A percentile compares a stretch with the other conserved stretches of the same genome.
These are phyloP conservation scores for Nemania sp. DNA, from an alignment of 2,329 filamentous ascomycete species.

Conservation along the genomic window DNA sequence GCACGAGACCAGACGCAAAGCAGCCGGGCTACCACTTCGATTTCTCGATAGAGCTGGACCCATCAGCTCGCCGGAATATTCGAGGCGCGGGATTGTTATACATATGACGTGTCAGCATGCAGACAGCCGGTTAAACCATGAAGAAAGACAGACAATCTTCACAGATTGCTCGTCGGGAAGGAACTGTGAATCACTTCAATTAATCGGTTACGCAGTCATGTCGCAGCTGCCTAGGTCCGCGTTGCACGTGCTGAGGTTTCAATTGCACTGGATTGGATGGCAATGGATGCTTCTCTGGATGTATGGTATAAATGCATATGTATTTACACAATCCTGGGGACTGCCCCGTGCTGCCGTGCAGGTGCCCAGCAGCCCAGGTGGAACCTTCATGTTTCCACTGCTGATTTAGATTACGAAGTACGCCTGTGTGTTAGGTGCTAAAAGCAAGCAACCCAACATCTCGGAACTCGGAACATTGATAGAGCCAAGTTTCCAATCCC, in stretches of 20 bases:
- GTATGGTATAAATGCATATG: background rate
- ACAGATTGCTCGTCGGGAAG: no score
- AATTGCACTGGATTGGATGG: no score
- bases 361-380: background rate
- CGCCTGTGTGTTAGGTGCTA: no score
- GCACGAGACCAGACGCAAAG: background rate
- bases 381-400: background rate
- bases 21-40: conserved; percentile 12
- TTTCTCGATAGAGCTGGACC: conserved; percentile 7
- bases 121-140: background rate
- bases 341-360: no score
- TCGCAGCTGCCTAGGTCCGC: no score
- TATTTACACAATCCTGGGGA: background rate
- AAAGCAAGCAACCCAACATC: no score
- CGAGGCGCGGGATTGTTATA: background rate
- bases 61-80: background rate
- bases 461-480: no score
- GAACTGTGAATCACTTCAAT: conserved; percentile 1
- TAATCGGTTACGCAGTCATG: conserved; percentile 1
- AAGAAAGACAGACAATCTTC: background rate
- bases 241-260: no score
- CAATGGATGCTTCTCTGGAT: background rate
- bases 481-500: no score
- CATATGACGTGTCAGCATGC: background rate
- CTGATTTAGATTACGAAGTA: no score